These are phyloP conservation scores for Monosporascus sp. DNA, from an alignment of 2,329 filamentous ascomycete genomes.

Conservation along the genomic window DNA sequence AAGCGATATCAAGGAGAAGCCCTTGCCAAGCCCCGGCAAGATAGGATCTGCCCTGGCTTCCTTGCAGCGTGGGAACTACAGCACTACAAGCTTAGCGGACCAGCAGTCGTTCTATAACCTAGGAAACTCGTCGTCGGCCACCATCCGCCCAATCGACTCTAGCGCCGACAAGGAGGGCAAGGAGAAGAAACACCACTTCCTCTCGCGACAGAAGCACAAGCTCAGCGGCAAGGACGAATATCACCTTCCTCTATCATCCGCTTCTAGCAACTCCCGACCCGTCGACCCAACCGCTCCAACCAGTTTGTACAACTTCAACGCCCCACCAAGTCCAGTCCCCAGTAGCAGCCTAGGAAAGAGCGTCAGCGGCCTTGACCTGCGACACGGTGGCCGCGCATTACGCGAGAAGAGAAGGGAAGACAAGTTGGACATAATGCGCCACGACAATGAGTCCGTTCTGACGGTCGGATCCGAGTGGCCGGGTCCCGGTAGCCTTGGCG, in stretches of 20 bases:
- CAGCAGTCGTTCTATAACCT: conserved; percentile 65
- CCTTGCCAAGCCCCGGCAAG: conserved; percentile 68
- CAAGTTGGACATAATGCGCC: conserved; percentile 40
- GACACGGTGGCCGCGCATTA: conserved; percentile 70
- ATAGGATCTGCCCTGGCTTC: conserved; percentile 62
- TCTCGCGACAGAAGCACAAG: conserved; percentile 76
- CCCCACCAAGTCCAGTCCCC: conserved; percentile 66
- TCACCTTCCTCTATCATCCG: conserved; percentile 67
- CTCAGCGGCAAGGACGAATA: conserved; percentile 67
- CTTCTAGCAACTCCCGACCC: conserved; percentile 69
- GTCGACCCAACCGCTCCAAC: conserved; percentile 70
- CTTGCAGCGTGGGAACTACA: conserved; percentile 60
- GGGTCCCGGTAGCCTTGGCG: conserved; percentile 47
- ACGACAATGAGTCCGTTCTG: conserved; percentile 48
- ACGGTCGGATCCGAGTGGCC: conserved; percentile 43
- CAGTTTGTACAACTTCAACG: conserved; percentile 72
- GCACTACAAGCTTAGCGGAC: conserved; percentile 67
- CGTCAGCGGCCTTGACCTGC: conserved; percentile 72
- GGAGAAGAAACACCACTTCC: conserved; percentile 70
- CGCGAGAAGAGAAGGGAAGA: conserved; percentile 79
- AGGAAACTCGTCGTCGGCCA: conserved; percentile 72
- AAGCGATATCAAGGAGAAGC: conserved; percentile 59
- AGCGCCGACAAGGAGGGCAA: conserved; percentile 40
- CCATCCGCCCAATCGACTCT: conserved; percentile 60
- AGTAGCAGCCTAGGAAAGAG: conserved; percentile 70